Conservation (phyloP, 345 rosid species). For the Eucalyptus pauciflora region DNA sequence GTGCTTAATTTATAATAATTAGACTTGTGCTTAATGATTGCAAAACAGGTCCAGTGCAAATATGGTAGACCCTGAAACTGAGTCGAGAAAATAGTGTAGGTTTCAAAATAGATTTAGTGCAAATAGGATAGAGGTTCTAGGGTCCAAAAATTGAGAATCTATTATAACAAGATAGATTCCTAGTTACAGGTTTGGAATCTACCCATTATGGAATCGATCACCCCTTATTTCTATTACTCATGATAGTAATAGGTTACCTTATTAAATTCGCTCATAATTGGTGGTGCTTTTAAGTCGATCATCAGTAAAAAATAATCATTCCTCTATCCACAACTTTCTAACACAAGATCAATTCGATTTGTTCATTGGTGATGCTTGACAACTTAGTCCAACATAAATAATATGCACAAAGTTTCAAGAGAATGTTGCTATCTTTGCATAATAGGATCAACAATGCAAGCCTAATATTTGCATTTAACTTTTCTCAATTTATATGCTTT, state of each 20-base stretch:
- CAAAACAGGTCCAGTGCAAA: too few species aligned
- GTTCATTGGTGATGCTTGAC: neutral
- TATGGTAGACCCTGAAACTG: rapidly evolving
- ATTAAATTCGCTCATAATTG: too few species aligned
- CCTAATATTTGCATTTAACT: neutral
- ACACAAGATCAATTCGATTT: rapidly evolving
- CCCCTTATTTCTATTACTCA: too few species aligned
- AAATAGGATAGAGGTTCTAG: rapidly evolving
- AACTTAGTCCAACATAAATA: neutral
- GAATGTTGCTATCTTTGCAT: neutral
- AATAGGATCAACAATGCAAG: neutral
- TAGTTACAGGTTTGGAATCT: too few species aligned
- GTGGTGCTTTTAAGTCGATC: neutral
- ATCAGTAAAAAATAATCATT: rapidly evolving
- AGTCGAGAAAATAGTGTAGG: rapidly evolving
- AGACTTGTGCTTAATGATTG: too few species aligned
- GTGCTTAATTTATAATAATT: too few species aligned
- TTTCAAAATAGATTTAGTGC: rapidly evolving
- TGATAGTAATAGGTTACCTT: neutral
- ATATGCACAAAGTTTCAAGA: neutral
- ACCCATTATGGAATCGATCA: rapidly evolving
- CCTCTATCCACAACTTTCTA: neutral
- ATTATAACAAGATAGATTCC: too few species aligned
- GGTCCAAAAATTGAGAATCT: too few species aligned
- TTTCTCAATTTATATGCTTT: neutral